Percentiles rank a stretch among this genome's conserved stretches.
These are phyloP conservation scores for Exserohilum turcica DNA, from an alignment of 2,329 filamentous ascomycete species.

Conservation along the genomic window DNA sequence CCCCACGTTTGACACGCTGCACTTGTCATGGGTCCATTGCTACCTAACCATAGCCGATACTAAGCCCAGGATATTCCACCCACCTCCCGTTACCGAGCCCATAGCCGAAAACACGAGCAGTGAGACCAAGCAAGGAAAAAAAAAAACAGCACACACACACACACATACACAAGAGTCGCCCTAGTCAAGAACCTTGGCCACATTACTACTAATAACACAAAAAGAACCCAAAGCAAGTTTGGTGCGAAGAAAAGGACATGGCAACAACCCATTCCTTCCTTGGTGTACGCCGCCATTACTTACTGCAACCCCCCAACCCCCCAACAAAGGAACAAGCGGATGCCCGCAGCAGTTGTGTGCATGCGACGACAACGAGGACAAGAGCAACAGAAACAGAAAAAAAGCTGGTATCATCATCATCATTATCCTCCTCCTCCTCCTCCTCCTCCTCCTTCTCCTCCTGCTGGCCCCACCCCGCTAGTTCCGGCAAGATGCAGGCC, in stretches of 20 bases:
- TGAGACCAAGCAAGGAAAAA: slow-evolving; percentile 5
- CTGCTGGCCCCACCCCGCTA: slow-evolving; percentile 36
- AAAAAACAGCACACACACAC: slow-evolving; percentile 10
- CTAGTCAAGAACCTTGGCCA: too few relatives aligned
- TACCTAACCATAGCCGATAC: slow-evolving; percentile 32
- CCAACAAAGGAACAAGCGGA: slow-evolving; percentile 25
- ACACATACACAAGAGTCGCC: too few relatives aligned
- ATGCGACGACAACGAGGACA: slow-evolving; percentile 33
- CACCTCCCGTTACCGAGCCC: slow-evolving; percentile 19
- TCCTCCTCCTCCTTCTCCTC: too few relatives aligned
- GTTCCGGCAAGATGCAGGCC: slow-evolving; percentile 42
- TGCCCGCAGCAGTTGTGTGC: slow-evolving; percentile 35
- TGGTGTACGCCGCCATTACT: slow-evolving; percentile 21
- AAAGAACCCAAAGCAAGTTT: slow-evolving; percentile 5
- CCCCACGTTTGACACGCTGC: slow-evolving; percentile 24
- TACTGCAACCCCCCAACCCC: slow-evolving; percentile 28
- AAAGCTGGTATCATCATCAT: slow-evolving; percentile 51
- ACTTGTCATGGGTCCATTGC: slow-evolving; percentile 26
- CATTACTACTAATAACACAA: too few relatives aligned
- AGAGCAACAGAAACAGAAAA: slow-evolving; percentile 16
- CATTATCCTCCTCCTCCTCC: too few relatives aligned
- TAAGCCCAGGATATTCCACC: slow-evolving; percentile 21
- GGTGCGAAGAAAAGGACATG: slow-evolving; percentile 28
- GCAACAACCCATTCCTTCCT: slow-evolving; percentile 20
- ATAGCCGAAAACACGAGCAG: slow-evolving; percentile 14